Base-by-base conservation (phyloP, 805 yeast genomes). In the Blastobotrys parvus region DNA sequence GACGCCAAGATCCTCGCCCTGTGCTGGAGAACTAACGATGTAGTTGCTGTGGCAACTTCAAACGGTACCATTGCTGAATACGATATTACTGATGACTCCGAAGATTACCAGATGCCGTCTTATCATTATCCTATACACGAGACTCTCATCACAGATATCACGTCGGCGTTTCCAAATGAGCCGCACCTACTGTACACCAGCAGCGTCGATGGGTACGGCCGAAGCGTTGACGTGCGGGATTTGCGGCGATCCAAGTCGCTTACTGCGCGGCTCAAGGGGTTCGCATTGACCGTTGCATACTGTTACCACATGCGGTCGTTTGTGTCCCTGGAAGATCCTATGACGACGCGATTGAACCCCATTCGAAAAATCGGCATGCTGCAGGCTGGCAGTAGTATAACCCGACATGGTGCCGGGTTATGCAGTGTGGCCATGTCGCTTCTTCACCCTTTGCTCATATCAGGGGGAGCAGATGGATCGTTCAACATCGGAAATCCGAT, bases 41-140 rank as follows among this genome's bases (percentile, higher is more conserved):
- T 55, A 10, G 56, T 82, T 1, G 56, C 80, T 2, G 74, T 77
- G 23, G 90, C 89, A 0, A 70, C 75, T 3, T 58, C 67, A 2
- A 71, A 74, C 42, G 92, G 92, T 0, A 64, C 63, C 23, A 60
- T 82, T 7, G 78, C 77, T 0, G 87, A 80, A 53, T 79, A 70
- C 45, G 63, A 68, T 8, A 51, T 77, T 1, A 31, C 51, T 2
- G 59, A 59, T 5, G 30, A 15, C 6, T 27, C 38, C 2, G 45
- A 50, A 0, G 44, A 40, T 2, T 40, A 30, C 13, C 25, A 37
- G 1, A 6, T 19, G 16, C 77, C 77, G 0, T 62, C 70, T 1
- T 68, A 48, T 45, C 56, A 65, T 20, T 53, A 56, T 21, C 70
- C 67, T 18, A 44, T 70, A 3, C 71, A 67, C 42, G 58, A 62